Base-by-base conservation (phyloP, 805 yeast genomes). In the Starmerella roubikii region DNA sequence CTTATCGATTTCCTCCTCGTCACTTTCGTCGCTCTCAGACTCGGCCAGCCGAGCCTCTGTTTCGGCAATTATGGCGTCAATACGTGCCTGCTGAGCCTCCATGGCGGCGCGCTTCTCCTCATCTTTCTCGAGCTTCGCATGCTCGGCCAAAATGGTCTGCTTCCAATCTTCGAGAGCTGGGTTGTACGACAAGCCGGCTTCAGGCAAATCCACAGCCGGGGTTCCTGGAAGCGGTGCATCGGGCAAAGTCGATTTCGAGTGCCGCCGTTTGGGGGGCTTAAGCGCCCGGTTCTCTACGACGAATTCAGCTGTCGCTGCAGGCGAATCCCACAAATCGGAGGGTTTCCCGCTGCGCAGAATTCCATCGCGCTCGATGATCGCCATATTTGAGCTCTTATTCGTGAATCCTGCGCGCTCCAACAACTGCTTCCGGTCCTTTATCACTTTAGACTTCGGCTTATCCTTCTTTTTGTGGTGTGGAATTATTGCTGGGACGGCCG, bases 101-200 rank as follows among this genome's bases (percentile, higher is more conserved):
- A 81, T 64, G 38, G 68, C 67, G 38, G 70, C 58, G 52, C 79
- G 69, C 51, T 73, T 68, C 42, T 74, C 72, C 51, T 83, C 95
- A 40, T 67, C 70, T 35, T 71, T 66, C 52, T 74, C 72, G 53
- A 84, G 93, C 39, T 66, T 64, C 37, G 56, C 67, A 50, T 68
- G 77, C 59, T 85, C 96, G 38, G 66, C 63, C 38, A 71, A 64
- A 37, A 91, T 71, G 49, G 86, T 67, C 16, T 58, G 60, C 50
- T 74, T 74, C 98, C 98, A 91, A 21, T 80, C 73, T 40, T 77
- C 79, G 47, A 76, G 65, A 11, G 88, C 69, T 20, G 98, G 98
- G 55, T 91, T 91, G 55, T 84, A 91, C 2, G 97, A 86, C 57
- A 79, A 81, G 39, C 97, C 97, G 2, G 78, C 91, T 51, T 78